Evolutionary conservation across 2,329 filamentous ascomycete genomes (phyloP).

Genomic region (Cryphonectria naterciae): DNA sequence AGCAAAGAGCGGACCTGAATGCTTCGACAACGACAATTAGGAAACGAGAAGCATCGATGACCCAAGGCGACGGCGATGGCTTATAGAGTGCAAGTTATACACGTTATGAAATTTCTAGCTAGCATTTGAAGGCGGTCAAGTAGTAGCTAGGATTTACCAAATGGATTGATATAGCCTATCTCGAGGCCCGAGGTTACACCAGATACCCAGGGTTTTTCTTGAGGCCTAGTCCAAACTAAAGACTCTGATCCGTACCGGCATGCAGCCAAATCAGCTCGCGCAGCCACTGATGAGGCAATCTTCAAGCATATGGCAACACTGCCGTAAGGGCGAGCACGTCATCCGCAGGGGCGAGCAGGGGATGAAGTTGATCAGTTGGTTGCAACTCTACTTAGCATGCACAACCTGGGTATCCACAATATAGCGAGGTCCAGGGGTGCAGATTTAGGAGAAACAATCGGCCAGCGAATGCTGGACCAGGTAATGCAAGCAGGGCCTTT

Average conservation of each 20-base stretch:
- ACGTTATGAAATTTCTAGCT: neutral
- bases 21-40: neutral
- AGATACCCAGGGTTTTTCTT: neutral
- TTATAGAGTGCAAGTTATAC: neutral
- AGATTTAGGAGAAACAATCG: neutral
- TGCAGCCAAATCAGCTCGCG: conserved; percentile 3
- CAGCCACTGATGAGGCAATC: conserved; percentile 16
- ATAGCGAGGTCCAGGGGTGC: neutral
- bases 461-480: neutral
- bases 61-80: neutral
- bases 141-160: neutral
- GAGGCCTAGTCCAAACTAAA: neutral
- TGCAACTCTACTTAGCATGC: neutral
- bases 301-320: conserved; percentile 17
- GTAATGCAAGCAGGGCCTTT: neutral
- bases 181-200: neutral
- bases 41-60: neutral
- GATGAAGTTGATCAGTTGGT: neutral
- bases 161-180: conserved; percentile 3
- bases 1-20: neutral
- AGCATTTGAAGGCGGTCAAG: conserved; percentile 1
- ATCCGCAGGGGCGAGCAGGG: conserved; percentile 16
- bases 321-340: conserved; percentile 12
- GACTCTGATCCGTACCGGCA: neutral
- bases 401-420: neutral